Percentiles rank a stretch among this genome's conserved stretches.
phyloP scores from a whole-genome alignment of 2,329 filamentous ascomycete genomes.

The Sarocladiaceae sp. region DNA sequence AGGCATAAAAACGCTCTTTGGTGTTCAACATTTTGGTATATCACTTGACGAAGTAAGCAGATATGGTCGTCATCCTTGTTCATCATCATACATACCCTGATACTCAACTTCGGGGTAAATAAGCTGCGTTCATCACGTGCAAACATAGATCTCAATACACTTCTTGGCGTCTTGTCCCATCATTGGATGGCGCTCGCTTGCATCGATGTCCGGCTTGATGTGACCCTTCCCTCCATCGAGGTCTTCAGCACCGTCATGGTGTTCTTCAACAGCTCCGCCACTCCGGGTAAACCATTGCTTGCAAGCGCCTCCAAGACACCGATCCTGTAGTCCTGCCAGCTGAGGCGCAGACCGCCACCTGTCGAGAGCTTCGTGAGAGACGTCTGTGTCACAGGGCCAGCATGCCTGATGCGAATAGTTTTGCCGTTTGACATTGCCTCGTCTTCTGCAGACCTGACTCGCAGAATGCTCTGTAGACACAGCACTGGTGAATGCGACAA shows the following conservation, averaged over 20 bases:
- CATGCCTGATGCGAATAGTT: constrained; percentile 47
- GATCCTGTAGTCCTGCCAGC: constrained; percentile 72
- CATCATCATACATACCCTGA: constrained; percentile 11
- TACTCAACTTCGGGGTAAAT: neutral
- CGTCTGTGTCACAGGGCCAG: constrained; percentile 65
- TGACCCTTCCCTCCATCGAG: constrained; percentile 27
- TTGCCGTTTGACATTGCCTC: constrained; percentile 37
- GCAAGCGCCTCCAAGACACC: constrained; percentile 68
- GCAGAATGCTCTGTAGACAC: constrained; percentile 50
- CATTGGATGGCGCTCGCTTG: neutral
- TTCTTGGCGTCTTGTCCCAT: neutral
- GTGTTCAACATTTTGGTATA: constrained; percentile 30
- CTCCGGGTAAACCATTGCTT: constrained; percentile 57
- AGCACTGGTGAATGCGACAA: constrained; percentile 56
- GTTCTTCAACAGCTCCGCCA: constrained; percentile 70
- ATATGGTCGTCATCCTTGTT: constrained; percentile 15
- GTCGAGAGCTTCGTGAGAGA: constrained; percentile 59
- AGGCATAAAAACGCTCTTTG: constrained; percentile 8
- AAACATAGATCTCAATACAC: neutral
- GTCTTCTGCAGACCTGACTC: constrained; percentile 55
- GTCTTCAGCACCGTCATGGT: constrained; percentile 73
- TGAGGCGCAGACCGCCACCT: constrained; percentile 61
- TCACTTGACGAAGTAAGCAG: neutral
- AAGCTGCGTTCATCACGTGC: neutral
- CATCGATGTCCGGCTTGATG: constrained; percentile 7